These are phyloP conservation scores for Castanea crenata DNA, from an alignment of 306 rosid genomes.

Conservation along the genomic window DNA sequence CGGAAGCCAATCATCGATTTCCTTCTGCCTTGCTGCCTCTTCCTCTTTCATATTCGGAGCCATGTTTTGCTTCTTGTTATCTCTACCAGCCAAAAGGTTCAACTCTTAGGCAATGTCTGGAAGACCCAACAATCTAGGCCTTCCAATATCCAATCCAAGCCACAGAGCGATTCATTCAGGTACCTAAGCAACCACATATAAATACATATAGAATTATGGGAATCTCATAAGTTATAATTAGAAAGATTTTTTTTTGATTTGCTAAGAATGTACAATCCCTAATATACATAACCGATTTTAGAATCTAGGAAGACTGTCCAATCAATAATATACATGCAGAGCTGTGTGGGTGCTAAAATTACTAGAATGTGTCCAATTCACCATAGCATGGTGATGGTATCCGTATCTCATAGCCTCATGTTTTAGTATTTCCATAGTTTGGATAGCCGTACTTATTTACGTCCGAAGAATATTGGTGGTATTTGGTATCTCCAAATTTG, in stretches of 20 bases:
- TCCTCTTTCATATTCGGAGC: not conserved
- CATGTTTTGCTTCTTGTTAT: conserved; percentile 10
- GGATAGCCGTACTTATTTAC: not conserved
- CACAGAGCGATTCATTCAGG: not conserved
- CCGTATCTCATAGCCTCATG: not conserved
- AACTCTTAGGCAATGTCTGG: not conserved
- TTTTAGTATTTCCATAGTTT: not conserved
- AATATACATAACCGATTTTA: not conserved
- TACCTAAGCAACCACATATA: not conserved
- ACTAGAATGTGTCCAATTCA: not conserved
- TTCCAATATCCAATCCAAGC: not conserved
- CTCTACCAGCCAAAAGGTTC: not conserved
- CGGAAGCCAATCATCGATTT: conserved; percentile 79
- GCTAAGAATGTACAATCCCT: not conserved
- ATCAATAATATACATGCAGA: not conserved
- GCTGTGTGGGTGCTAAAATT: not conserved
- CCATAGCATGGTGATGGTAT: not conserved
- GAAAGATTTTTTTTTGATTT: not conserved
- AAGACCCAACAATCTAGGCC: not conserved
- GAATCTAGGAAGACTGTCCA: not conserved
- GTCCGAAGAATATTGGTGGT: not conserved
- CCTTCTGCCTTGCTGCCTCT: conserved; percentile 8
- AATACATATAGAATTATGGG: not conserved
- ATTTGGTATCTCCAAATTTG: not conserved
- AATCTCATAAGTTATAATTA: not conserved